phyloP scores from a whole-genome alignment of 176 grass and related monocot genomes.

The Lolium rigidum region DNA sequence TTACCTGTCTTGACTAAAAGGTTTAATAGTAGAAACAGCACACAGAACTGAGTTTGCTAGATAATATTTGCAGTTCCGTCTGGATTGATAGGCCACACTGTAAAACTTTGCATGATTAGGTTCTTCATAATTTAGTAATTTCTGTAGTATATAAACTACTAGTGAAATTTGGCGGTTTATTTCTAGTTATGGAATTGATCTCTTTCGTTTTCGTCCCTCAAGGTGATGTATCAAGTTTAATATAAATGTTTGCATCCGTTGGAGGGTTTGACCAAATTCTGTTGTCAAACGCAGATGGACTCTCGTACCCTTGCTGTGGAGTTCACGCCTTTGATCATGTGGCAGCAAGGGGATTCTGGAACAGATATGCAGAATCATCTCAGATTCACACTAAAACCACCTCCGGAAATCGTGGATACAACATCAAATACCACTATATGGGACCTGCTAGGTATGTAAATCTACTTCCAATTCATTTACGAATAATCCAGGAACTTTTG shows the following conservation, averaged over 20 bases:
- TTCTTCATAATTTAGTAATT: conserved; percentile 29
- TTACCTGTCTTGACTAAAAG: background rate
- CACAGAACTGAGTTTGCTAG: background rate
- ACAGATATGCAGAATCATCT: conserved; percentile 74
- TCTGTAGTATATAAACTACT: conserved; percentile 27
- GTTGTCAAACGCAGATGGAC: conserved; percentile 74
- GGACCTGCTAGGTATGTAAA: conserved; percentile 67
- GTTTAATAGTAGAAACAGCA: background rate
- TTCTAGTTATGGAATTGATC: conserved; percentile 28
- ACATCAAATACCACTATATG: conserved; percentile 53
- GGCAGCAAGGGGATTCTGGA: conserved; percentile 81
- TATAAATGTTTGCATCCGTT: background rate
- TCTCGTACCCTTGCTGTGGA: conserved; percentile 88
- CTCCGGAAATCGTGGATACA: conserved; percentile 66
- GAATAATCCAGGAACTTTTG: conserved; percentile 10
- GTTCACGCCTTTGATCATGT: conserved; percentile 89
- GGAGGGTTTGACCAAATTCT: conserved; percentile 2
- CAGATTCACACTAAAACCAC: conserved; percentile 70
- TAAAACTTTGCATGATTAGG: background rate
- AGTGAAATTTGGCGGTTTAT: background rate
- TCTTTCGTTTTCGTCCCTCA: background rate
- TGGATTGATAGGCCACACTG: conserved; percentile 1
- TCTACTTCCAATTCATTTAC: background rate
- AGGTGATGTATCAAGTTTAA: background rate
- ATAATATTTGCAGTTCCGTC: background rate